phyloP scores from a whole-genome alignment of 2,329 filamentous ascomycete species.

The Phaeomoniella chlamydospora region DNA sequence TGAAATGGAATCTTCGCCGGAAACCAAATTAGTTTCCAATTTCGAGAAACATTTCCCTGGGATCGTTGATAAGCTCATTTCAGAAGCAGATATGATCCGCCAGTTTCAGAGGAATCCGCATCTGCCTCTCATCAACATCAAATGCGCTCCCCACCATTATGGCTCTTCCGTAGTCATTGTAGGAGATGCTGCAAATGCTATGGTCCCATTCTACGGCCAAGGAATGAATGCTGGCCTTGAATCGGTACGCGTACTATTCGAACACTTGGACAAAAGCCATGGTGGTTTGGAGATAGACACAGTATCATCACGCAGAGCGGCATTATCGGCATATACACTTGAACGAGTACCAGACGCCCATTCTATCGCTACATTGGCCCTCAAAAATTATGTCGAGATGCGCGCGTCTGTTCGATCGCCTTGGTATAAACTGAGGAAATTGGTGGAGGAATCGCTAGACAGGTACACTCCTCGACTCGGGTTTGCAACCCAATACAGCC shows the following conservation, averaged over 20 bases:
- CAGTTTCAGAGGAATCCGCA: slow-evolving; percentile 78
- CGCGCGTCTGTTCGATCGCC: slow-evolving; percentile 66
- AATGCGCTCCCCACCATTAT: slow-evolving; percentile 80
- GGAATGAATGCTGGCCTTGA: slow-evolving; percentile 96
- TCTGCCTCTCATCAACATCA: slow-evolving; percentile 83
- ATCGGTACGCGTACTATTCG: slow-evolving; percentile 80
- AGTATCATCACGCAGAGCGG: slow-evolving; percentile 17
- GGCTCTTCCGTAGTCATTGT: slow-evolving; percentile 64
- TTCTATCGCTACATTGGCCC: slow-evolving; percentile 81
- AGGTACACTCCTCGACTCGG: slow-evolving; percentile 62
- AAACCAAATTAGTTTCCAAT: slow-evolving; percentile 45
- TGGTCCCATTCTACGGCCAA: slow-evolving; percentile 97
- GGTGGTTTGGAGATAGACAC: slow-evolving; percentile 27
- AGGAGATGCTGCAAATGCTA: slow-evolving; percentile 90
- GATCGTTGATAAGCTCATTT: slow-evolving; percentile 47
- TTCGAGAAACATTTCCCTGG: slow-evolving; percentile 81
- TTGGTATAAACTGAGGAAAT: slow-evolving; percentile 68
- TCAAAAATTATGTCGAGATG: slow-evolving; percentile 93
- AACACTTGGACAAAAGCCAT: slow-evolving; percentile 57
- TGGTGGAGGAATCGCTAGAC: slow-evolving; percentile 69
- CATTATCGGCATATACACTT: slow-evolving; percentile 61
- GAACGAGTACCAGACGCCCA: slow-evolving; percentile 65
- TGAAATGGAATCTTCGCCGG: slow-evolving; percentile 48
- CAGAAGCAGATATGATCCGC: slow-evolving; percentile 49
- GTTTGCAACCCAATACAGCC: slow-evolving; percentile 83